A percentile compares a stretch with the other conserved stretches of the same genome.
Conservation (phyloP, 2,329 filamentous ascomycete species). For the Pseudogymnoascus sp. region DNA sequence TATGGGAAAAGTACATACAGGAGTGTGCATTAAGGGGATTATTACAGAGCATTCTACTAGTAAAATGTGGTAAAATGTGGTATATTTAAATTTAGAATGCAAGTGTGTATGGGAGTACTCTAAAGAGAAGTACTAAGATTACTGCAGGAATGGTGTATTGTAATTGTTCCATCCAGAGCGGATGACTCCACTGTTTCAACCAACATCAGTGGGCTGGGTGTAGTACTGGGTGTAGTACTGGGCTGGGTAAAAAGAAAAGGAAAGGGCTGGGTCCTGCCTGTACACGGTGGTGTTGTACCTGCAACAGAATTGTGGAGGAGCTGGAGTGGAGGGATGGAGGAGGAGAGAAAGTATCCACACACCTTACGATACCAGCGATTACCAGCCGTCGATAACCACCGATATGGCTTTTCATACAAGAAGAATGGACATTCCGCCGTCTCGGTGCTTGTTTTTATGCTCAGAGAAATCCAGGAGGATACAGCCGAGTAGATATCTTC, state of each 20-base stretch:
- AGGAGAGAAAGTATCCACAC: background rate
- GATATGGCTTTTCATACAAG: background rate
- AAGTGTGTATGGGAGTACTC: background rate
- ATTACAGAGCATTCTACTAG: background rate
- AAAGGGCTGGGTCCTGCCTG: slow-evolving; percentile 1
- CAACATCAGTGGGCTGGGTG: background rate
- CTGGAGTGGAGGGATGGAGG: background rate
- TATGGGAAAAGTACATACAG: background rate
- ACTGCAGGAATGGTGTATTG: background rate
- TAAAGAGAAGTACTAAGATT: background rate
- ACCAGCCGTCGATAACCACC: background rate
- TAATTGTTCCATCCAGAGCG: background rate
- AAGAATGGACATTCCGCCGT: background rate
- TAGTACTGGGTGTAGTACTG: background rate
- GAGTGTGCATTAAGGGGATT: background rate
- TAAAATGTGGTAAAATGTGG: background rate
- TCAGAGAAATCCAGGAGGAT: background rate
- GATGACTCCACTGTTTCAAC: background rate
- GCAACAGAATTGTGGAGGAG: background rate
- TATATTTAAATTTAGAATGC: background rate
- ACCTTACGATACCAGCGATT: background rate
- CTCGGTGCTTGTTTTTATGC: background rate
- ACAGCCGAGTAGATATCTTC: background rate
- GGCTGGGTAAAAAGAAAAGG: slow-evolving; percentile 1
- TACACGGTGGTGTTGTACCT: background rate